phyloP scores from a whole-genome alignment of 2,329 filamentous ascomycete species.

The Hypoxylon sp. region DNA sequence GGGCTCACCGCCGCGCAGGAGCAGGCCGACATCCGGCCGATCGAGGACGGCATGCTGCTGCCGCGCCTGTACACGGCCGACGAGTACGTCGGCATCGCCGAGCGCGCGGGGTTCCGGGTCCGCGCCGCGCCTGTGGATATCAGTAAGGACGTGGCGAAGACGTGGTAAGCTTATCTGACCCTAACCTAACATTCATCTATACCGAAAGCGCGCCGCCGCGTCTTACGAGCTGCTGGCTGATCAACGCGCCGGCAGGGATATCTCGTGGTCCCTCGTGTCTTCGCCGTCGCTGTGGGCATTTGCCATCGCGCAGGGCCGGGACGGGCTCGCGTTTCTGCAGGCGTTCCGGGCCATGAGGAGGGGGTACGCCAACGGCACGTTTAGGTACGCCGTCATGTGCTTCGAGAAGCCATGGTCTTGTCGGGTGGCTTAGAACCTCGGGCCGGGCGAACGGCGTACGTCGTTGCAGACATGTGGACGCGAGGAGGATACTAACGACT shows the following conservation, averaged over 20 bases:
- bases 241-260: conserved; percentile 56
- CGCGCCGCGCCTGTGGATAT: conserved; percentile 62
- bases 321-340: conserved; percentile 67
- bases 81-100: conserved; percentile 61
- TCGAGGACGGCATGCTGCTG: conserved; percentile 69
- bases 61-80: conserved; percentile 62
- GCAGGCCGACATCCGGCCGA: conserved; percentile 63
- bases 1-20: conserved; percentile 51
- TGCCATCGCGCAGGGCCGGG: conserved; percentile 65
- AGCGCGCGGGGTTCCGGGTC: conserved; percentile 56
- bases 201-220: too few relatives aligned
- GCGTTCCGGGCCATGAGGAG: conserved; percentile 68
- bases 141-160: conserved; percentile 64
- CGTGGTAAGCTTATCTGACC: conserved; percentile 55
- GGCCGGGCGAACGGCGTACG: background rate
- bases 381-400: conserved; percentile 65
- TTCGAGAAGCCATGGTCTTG: conserved; percentile 55
- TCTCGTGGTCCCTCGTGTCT: conserved; percentile 67
- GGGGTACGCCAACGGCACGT: conserved; percentile 65
- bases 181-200: too few relatives aligned
- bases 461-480: background rate
- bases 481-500: background rate
- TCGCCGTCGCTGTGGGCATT: conserved; percentile 68
- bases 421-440: background rate
- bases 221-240: too few relatives aligned